Base-by-base conservation (phyloP, 345 rosid species). In the Barbarea vulgaris region DNA sequence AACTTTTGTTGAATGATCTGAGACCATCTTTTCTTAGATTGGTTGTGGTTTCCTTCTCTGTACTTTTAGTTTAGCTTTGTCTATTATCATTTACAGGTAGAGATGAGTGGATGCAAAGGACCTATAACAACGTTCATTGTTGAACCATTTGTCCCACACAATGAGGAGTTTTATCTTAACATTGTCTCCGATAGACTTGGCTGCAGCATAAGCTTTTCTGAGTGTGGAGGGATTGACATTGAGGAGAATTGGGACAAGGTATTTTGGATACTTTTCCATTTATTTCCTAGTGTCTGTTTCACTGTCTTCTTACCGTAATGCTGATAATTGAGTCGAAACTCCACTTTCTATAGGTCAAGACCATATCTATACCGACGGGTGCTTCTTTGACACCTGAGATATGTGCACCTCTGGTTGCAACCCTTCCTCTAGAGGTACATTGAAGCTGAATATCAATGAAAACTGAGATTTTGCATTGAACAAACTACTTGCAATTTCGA, bases 211-310 rank as follows among this genome's bases (percentile, higher is more conserved):
- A 95, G 99, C 85, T 95, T 94, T 75, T 95, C 99, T 0, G 99
- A 91, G 74, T 95, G 99, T 0, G 97, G 96, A 79, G 99, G 97
- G 27, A 90, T 94, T 74, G 99, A 94, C 25, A 91, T 94, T 6
- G 99, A 94, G 82, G 99, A 94, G 83, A 94, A 94, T 71, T 94
- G 99, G 97, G 97, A 94, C 79, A 94, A 94, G 92, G 99, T 89
- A 67, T 22, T 44, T 27, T 44, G 30, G 24, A 72, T 41, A 36
- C 60, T 17, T 24, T 61, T 64, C 30, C n/a, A n/a, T 62, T 58
- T 31, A 15, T 14, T 17, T 66, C n/a, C 12, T 52, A 9, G 2
- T 42, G 46, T 34, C 72, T 1, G 7, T 34, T 70, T 46, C 17
- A 24, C 48, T 41, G 21, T 56, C 44, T 11, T 63, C 24, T 50